These are phyloP conservation scores for Fusarium concolor DNA, from an alignment of 2,329 filamentous ascomycete genomes.

Conservation along the genomic window DNA sequence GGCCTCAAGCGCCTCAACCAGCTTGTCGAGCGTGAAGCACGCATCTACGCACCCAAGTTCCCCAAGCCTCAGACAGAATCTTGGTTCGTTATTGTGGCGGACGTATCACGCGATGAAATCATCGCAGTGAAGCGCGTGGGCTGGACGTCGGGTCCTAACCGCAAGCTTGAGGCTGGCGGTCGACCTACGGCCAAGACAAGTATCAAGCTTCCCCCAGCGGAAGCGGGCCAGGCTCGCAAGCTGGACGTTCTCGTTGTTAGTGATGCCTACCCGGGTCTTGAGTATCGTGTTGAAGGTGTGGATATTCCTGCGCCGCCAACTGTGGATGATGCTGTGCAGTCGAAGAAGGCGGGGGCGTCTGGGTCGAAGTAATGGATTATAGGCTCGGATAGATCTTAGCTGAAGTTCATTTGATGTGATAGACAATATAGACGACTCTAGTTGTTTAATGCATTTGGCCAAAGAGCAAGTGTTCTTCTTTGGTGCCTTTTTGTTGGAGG, in stretches of 20 bases:
- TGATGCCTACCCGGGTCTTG: constrained; percentile 87
- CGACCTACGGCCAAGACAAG: constrained; percentile 65
- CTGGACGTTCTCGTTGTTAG: constrained; percentile 83
- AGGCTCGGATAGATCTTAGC: no score
- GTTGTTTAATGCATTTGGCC: no score
- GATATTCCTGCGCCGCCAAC: constrained; percentile 63
- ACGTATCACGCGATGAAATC: constrained; percentile 76
- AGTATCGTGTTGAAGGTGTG: constrained; percentile 61
- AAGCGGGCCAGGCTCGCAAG: constrained; percentile 63
- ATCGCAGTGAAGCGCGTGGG: constrained; percentile 87
- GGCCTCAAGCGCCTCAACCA: constrained; percentile 75
- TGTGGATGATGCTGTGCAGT: constrained; percentile 61
- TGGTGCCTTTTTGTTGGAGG: no score
- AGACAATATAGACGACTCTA: not conserved
- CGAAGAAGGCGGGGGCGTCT: constrained; percentile 51
- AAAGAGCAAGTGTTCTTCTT: no score
- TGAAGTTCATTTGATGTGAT: not conserved
- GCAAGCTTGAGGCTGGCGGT: constrained; percentile 54
- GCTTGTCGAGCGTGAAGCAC: constrained; percentile 71
- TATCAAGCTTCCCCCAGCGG: constrained; percentile 69
- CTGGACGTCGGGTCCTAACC: constrained; percentile 64
- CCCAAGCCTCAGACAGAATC: constrained; percentile 96
- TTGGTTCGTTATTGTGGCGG: constrained; percentile 85
- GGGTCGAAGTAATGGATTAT: constrained; percentile 37
- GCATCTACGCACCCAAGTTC: constrained; percentile 88